These are phyloP conservation scores for Xylaria sp. DNA, from an alignment of 2,329 filamentous ascomycete genomes.

Conservation along the genomic window DNA sequence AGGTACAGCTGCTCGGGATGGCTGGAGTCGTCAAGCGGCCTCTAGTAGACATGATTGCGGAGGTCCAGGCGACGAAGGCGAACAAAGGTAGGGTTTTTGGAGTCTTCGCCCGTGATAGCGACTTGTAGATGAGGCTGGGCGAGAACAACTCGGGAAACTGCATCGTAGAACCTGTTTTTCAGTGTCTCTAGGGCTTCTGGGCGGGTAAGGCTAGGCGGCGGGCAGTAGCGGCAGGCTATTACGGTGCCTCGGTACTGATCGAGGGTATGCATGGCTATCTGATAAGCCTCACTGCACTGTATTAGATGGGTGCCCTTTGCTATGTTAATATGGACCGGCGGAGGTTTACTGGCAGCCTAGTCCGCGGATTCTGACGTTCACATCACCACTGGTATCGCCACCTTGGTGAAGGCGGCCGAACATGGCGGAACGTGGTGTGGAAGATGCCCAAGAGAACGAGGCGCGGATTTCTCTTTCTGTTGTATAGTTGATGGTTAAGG, in stretches of 20 bases:
- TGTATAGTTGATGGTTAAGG: no score
- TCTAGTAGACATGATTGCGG: background rate
- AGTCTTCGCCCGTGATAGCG: background rate
- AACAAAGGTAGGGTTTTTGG: background rate
- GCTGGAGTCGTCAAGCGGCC: background rate
- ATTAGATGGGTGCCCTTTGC: no score
- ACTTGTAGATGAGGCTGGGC: background rate
- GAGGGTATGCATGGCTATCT: constrained; percentile 11
- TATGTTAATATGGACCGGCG: no score
- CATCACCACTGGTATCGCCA: no score
- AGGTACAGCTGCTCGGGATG: background rate
- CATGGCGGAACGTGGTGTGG: no score
- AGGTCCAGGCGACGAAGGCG: background rate
- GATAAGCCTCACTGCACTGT: constrained; percentile 15
- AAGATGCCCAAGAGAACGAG: no score
- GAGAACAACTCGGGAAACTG: background rate
- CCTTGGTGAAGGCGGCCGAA: no score
- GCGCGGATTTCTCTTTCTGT: no score
- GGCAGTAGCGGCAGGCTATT: constrained; percentile 6
- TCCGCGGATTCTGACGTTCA: no score
- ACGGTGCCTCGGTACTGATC: constrained; percentile 15
- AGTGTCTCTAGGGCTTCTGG: background rate
- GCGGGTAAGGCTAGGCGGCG: background rate
- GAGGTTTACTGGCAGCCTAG: no score
- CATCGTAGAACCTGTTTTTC: background rate